phyloP scores from a whole-genome alignment of 306 rosid species.

The Abrus precatorius region DNA sequence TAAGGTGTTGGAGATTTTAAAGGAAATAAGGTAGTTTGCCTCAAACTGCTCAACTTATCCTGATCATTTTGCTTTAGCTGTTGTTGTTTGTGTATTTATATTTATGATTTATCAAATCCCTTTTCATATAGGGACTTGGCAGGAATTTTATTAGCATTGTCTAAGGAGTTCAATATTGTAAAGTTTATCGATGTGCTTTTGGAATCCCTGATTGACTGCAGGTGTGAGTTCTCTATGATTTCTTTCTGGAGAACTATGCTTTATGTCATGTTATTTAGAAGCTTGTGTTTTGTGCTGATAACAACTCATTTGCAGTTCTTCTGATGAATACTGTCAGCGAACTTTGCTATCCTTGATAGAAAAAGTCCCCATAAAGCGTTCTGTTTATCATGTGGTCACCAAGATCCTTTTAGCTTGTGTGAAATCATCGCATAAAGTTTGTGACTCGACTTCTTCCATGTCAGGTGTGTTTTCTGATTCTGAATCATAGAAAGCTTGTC shows the following conservation, averaged over 20 bases:
- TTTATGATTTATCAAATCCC: conserved; percentile 39
- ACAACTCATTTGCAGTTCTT: conserved; percentile 65
- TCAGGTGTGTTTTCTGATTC: conserved; percentile 64
- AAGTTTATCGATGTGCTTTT: conserved; percentile 73
- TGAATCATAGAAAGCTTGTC: conserved; percentile 1
- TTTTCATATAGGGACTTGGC: conserved; percentile 69
- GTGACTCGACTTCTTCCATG: conserved; percentile 53
- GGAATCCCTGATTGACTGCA: conserved; percentile 78
- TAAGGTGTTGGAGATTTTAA: conserved; percentile 75
- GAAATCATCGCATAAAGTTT: conserved; percentile 60
- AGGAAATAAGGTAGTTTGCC: conserved; percentile 71
- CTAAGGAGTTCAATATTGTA: conserved; percentile 78
- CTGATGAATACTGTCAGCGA: conserved; percentile 65
- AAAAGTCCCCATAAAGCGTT: conserved; percentile 62
- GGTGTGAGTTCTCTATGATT: conserved; percentile 59
- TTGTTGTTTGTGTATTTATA: conserved; percentile 31
- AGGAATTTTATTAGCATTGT: conserved; percentile 68
- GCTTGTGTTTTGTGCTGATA: conserved; percentile 46
- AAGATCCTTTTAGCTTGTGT: conserved; percentile 73
- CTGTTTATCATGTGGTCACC: conserved; percentile 65
- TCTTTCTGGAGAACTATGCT: conserved; percentile 28
- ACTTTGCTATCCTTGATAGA: conserved; percentile 78
- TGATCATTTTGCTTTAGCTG: conserved; percentile 20
- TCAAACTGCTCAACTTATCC: conserved; percentile 28
- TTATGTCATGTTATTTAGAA: conserved; percentile 5